Percentiles rank a stretch among this genome's conserved stretches.
Evolutionary conservation across 1,284 basidiomycete species (phyloP).

Genomic region (Pisolithus thermaeus): DNA sequence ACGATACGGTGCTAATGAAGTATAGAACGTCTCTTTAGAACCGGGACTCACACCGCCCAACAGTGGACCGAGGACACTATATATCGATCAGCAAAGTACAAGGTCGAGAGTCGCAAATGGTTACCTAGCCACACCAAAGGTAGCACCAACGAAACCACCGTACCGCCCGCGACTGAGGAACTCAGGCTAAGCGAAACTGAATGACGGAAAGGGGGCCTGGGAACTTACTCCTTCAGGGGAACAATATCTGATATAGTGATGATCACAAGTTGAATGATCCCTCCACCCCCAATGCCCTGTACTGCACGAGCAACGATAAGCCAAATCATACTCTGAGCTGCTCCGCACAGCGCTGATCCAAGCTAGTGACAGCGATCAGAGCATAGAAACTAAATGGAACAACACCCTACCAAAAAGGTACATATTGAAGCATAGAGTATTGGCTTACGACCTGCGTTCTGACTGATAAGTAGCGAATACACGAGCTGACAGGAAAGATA

Average conservation of each 20-base stretch:
- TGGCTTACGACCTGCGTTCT: slow-evolving; percentile 58
- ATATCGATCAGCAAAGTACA: slow-evolving; percentile 2
- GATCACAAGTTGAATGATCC: slow-evolving; percentile 58
- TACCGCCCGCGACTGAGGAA: slow-evolving; percentile 64
- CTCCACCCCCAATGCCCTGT: slow-evolving; percentile 81
- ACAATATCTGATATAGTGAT: slow-evolving; percentile 82
- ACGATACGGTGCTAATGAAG: slow-evolving; percentile 1
- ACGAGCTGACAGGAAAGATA: not conserved
- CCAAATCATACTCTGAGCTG: slow-evolving; percentile 73
- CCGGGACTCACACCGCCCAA: slow-evolving; percentile 56
- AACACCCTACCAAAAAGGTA: slow-evolving; percentile 56
- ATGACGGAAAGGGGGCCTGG: not conserved
- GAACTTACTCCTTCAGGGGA: slow-evolving; percentile 62
- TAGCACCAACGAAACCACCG: slow-evolving; percentile 66
- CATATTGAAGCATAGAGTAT: slow-evolving; percentile 64
- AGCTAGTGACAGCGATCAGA: slow-evolving; percentile 34
- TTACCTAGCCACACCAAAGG: slow-evolving; percentile 73
- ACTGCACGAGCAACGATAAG: slow-evolving; percentile 71
- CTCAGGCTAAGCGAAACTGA: not conserved
- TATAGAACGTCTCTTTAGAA: not conserved
- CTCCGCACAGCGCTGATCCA: slow-evolving; percentile 78
- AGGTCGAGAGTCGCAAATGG: not conserved
- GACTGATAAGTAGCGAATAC: slow-evolving; percentile 1
- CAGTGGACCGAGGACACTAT: slow-evolving; percentile 70
- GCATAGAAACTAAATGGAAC: not conserved